Evolutionary conservation across 148 eudicot genomes (phyloP).

Genomic region (Cornus controversa): DNA sequence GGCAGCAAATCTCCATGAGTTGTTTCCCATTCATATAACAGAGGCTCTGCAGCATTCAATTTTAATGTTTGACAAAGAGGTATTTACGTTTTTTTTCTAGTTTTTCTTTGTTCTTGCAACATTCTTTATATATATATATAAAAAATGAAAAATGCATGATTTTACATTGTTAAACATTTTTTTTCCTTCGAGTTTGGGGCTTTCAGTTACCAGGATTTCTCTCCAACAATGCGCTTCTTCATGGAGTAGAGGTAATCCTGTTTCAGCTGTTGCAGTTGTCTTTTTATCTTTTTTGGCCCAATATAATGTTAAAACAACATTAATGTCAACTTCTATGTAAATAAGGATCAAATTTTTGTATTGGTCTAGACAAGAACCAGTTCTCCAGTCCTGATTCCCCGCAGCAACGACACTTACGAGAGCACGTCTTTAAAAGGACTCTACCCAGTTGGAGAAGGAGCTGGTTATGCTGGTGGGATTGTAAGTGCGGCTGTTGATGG

Average conservation of each 20-base stretch:
- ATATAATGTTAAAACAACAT: neutral
- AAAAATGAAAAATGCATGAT: neutral
- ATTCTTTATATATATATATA: neutral
- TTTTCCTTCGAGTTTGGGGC: neutral
- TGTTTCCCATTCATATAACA: slow-evolving; percentile 70
- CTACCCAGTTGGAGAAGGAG: slow-evolving; percentile 96
- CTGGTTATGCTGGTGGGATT: slow-evolving; percentile 97
- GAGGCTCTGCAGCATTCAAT: slow-evolving; percentile 80
- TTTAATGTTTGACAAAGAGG: slow-evolving; percentile 78
- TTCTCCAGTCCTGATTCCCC: slow-evolving; percentile 82
- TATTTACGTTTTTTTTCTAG: slow-evolving; percentile 18
- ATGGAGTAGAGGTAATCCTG: slow-evolving; percentile 85
- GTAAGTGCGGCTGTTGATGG: slow-evolving; percentile 99
- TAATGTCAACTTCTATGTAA: neutral
- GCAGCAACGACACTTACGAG: slow-evolving; percentile 65
- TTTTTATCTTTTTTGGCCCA: neutral
- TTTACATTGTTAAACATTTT: neutral
- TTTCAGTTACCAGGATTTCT: slow-evolving; percentile 88
- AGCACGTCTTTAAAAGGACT: slow-evolving; percentile 85
- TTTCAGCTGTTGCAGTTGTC: neutral
- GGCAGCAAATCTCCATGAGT: slow-evolving; percentile 78
- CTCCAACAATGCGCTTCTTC: slow-evolving; percentile 71
- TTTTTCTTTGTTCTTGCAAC: slow-evolving; percentile 7
- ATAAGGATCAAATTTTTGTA: neutral
- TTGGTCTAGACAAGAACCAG: slow-evolving; percentile 85